Percentiles rank a stretch among this genome's conserved stretches.
Conservation (phyloP, 148 eudicot genomes). For the Dianthus caryophyllus region DNA sequence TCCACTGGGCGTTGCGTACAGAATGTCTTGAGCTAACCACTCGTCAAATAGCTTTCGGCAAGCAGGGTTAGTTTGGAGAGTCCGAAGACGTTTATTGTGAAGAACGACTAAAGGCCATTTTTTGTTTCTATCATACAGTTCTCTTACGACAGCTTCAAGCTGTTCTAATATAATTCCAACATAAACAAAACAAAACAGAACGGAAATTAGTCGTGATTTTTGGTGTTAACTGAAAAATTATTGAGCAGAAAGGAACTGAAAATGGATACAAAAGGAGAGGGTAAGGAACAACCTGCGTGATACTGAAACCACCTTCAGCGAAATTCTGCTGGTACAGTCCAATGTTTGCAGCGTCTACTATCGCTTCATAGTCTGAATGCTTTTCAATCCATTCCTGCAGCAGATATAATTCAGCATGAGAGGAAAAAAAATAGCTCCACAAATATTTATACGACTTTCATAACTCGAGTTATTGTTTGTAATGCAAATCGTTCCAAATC, state of each 20-base stretch:
- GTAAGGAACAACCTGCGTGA: conserved; percentile 61
- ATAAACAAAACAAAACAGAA: conserved; percentile 19
- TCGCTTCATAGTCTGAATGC: conserved; percentile 61
- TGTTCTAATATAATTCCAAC: conserved; percentile 54
- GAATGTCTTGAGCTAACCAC: conserved; percentile 54
- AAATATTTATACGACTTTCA: background rate
- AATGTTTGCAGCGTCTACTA: conserved; percentile 89
- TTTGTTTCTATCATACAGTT: conserved; percentile 49
- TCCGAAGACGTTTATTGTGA: conserved; percentile 66
- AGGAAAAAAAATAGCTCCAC: background rate
- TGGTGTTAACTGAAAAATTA: background rate
- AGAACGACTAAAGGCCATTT: conserved; percentile 86
- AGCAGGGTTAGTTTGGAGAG: conserved; percentile 52
- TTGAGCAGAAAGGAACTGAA: background rate
- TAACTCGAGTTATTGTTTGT: background rate
- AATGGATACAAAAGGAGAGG: conserved; percentile 10
- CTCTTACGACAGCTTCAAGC: conserved; percentile 77
- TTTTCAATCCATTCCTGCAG: conserved; percentile 75
- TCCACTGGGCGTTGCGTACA: conserved; percentile 85
- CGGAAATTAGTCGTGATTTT: conserved; percentile 12
- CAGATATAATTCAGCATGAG: background rate
- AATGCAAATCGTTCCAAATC: too few relatives aligned
- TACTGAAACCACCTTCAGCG: conserved; percentile 78
- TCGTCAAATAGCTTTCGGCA: conserved; percentile 54
- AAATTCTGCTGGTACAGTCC: conserved; percentile 88